Percentiles rank a stretch among this genome's conserved stretches.
Evolutionary conservation across 305 asterid species (phyloP).

Genomic region (Plantago rigida): DNA sequence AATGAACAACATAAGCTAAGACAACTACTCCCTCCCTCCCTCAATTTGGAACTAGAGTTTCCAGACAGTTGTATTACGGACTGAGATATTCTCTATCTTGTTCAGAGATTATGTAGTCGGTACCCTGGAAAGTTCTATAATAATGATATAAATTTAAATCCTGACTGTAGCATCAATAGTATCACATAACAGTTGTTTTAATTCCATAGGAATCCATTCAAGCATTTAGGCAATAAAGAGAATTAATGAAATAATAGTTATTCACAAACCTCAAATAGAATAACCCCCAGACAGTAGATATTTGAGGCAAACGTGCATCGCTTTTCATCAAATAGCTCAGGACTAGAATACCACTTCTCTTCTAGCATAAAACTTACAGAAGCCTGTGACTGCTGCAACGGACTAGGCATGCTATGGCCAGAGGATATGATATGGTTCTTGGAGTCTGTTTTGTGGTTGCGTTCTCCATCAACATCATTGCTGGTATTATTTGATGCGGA

Average conservation of each 20-base stretch:
- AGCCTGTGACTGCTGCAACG: constrained; percentile 32
- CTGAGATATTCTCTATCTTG: background rate
- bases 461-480: constrained; percentile 30
- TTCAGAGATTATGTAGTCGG: background rate
- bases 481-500: constrained; percentile 32
- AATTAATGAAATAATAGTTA: constrained; percentile 23
- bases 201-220: constrained; percentile 16
- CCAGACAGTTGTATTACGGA: background rate
- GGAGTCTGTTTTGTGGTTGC: constrained; percentile 29
- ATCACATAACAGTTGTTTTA: constrained; percentile 13
- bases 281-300: constrained; percentile 78
- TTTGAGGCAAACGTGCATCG: constrained; percentile 68
- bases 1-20: background rate
- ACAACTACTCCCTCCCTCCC: background rate
- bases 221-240: constrained; percentile 18
- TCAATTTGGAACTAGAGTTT: background rate
- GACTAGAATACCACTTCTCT: constrained; percentile 80
- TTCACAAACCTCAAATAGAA: constrained; percentile 86
- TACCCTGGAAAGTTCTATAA: background rate
- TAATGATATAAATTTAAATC: background rate
- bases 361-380: constrained; percentile 41
- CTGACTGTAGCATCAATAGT: background rate
- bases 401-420: constrained; percentile 30
- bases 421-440: constrained; percentile 30
- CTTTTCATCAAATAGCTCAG: constrained; percentile 57